Conservation (phyloP, 2,329 filamentous ascomycete genomes). For the Diaporthe batatas region DNA sequence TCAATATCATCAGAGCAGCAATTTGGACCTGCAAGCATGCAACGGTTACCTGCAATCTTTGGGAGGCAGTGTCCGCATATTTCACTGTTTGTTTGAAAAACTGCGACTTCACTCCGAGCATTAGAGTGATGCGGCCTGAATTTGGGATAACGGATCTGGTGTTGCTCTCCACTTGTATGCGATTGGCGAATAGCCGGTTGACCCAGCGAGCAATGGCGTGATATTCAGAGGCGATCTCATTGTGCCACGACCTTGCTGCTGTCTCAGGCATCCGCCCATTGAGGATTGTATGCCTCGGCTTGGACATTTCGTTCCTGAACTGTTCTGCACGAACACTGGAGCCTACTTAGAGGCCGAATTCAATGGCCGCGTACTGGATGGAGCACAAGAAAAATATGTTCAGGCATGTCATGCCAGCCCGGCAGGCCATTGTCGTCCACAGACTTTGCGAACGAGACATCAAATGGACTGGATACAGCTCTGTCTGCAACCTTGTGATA, state of each 20-base stretch:
- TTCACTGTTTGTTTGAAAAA: neutral
- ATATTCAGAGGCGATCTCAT: neutral
- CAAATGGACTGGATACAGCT: too few relatives aligned
- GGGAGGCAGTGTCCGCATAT: neutral
- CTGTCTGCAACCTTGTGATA: neutral
- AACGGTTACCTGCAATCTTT: neutral
- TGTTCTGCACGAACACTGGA: neutral
- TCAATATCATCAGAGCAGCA: neutral
- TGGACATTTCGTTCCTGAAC: neutral
- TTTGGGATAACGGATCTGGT: neutral
- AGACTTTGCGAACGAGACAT: neutral
- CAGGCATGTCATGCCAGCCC: neutral
- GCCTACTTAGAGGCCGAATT: neutral
- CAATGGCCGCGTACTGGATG: neutral
- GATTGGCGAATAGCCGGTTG: neutral
- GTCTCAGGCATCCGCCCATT: neutral
- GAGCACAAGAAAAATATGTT: neutral
- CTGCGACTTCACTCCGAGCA: constrained; percentile 1
- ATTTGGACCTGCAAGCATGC: neutral
- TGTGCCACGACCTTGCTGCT: neutral
- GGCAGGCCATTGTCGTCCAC: neutral
- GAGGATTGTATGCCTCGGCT: neutral
- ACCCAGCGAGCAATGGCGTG: neutral
- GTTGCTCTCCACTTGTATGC: neutral
- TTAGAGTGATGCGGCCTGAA: neutral